A percentile compares a stretch with the other conserved stretches of the same genome.
phyloP scores from a whole-genome alignment of 2,329 filamentous ascomycete genomes.

The Trichoderma atrobrunneum region DNA sequence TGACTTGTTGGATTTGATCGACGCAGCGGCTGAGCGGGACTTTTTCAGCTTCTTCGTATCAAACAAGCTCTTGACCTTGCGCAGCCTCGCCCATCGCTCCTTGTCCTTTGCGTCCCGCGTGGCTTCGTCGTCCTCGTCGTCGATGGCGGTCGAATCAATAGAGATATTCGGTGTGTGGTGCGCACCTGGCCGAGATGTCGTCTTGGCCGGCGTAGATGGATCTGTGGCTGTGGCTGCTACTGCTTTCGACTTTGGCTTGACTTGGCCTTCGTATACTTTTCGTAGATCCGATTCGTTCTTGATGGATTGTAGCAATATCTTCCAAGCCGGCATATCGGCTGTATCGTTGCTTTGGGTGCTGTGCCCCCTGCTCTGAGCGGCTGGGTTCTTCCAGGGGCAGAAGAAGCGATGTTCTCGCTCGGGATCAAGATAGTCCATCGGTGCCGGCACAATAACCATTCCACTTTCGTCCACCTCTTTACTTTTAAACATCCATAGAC shows the following conservation, averaged over 20 bases:
- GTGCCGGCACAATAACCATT: slow-evolving; percentile 54
- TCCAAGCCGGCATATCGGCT: slow-evolving; percentile 51
- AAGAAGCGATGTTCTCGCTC: slow-evolving; percentile 75
- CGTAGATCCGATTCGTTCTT: slow-evolving; percentile 58
- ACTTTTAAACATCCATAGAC: slow-evolving; percentile 89
- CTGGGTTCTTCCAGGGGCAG: slow-evolving; percentile 72
- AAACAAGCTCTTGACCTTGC: slow-evolving; percentile 69
- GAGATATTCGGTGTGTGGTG: slow-evolving; percentile 13
- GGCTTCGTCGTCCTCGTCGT: slow-evolving; percentile 41
- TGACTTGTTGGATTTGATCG: slow-evolving; percentile 19
- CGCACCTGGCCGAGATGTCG: not conserved
- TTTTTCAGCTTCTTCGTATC: slow-evolving; percentile 59
- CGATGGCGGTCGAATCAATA: slow-evolving; percentile 17
- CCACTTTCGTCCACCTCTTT: slow-evolving; percentile 60
- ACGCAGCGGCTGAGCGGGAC: slow-evolving; percentile 41
- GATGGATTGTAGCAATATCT: slow-evolving; percentile 51
- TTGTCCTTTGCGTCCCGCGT: slow-evolving; percentile 60
- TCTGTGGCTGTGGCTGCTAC: slow-evolving; percentile 22
- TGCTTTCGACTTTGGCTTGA: slow-evolving; percentile 26
- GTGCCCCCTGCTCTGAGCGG: slow-evolving; percentile 52
- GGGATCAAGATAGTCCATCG: slow-evolving; percentile 66
- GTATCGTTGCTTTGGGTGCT: slow-evolving; percentile 33
- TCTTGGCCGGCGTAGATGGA: slow-evolving; percentile 20
- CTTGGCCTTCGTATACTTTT: slow-evolving; percentile 33
- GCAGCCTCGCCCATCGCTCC: slow-evolving; percentile 68